Percentiles rank a stretch among this genome's conserved stretches.
These are phyloP conservation scores for Aspergillus sp. DNA, from an alignment of 2,329 filamentous ascomycete genomes.

Conservation along the genomic window DNA sequence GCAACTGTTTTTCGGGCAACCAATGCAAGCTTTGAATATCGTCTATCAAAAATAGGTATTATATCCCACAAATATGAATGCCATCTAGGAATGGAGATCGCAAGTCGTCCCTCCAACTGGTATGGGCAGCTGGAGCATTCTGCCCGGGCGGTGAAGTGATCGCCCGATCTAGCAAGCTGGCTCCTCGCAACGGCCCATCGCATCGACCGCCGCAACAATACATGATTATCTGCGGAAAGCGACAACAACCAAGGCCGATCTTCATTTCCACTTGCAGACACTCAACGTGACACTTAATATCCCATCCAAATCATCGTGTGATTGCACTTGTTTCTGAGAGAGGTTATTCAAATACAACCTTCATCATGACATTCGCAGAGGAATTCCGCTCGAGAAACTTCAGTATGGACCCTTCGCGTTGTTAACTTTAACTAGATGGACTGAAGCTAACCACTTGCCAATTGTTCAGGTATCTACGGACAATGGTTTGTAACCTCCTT, in stretches of 20 bases:
- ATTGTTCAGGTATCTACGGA: constrained; percentile 58
- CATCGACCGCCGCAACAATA: constrained; percentile 10
- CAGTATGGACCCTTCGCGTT: constrained; percentile 40
- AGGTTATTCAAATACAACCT: not conserved
- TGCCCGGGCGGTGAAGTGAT: constrained; percentile 19
- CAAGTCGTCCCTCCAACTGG: too few species aligned
- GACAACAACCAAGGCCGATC: too few species aligned
- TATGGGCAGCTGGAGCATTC: constrained; percentile 3
- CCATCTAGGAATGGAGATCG: too few species aligned
- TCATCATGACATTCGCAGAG: constrained; percentile 55
- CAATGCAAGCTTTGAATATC: too few species aligned
- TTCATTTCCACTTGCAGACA: too few species aligned
- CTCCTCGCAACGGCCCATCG: constrained; percentile 14
- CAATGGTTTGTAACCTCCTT: constrained; percentile 54
- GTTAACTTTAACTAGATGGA: not conserved
- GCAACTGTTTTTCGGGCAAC: too few species aligned
- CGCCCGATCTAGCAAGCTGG: constrained; percentile 17
- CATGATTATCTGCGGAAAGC: too few species aligned
- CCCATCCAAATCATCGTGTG: too few species aligned
- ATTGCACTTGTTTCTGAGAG: not conserved
- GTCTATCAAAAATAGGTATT: too few species aligned
- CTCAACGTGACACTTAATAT: too few species aligned
- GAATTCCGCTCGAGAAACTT: constrained; percentile 64
- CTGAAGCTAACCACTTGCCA: constrained; percentile 16
- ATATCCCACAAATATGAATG: too few species aligned